Base-by-base conservation (phyloP, 441 rosid species). In the Pelargonium cotyledonis region DNA sequence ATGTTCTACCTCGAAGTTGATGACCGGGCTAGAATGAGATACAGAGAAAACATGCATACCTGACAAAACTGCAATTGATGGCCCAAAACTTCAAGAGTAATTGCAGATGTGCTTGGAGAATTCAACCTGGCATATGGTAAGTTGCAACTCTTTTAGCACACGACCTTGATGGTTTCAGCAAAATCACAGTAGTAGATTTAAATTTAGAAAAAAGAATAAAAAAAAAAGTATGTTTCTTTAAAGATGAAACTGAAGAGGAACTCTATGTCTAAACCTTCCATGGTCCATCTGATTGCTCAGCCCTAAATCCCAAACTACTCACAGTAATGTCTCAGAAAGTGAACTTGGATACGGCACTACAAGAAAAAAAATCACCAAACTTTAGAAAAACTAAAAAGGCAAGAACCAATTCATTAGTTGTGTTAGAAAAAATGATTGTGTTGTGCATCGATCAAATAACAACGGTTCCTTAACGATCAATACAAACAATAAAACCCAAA, bases 21-120 rank as follows among this genome's bases (percentile, higher is more conserved):
- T 58, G 63, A 12, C 21, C 31, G 11, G 26, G 35, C 63, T 21
- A 6, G 26, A 58, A 58, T 21, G 26, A 58, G 35, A 5, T 26
- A 15, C 31, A 23, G 31, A 75, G 29, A 51, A 43, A 76, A 40
- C 58, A 65, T 61, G 64, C 66, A 29, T 67, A 87, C 98, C 91
- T 94, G 96, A 70, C 89, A 80, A 73, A 94, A 91, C 18, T 88
- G 90, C 40, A 94, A 78, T 68, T 87, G 84, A 76, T 94, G 88
- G 35, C 97, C 91, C 79, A 91, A 63, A 57, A 86, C 82, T 78
- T 94, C 98, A 71, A 94, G 72, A 70, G 81, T 69, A 64, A 94
- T 79, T 19, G 83, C 78, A 60, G 87, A 86, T 4, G 92, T 89
- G 79, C 82, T 88, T n/a, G 97, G 97, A 77, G 96, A 86, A 82